Conservation (phyloP, 2,329 filamentous ascomycete species). For the Atkinsonella texensis region DNA sequence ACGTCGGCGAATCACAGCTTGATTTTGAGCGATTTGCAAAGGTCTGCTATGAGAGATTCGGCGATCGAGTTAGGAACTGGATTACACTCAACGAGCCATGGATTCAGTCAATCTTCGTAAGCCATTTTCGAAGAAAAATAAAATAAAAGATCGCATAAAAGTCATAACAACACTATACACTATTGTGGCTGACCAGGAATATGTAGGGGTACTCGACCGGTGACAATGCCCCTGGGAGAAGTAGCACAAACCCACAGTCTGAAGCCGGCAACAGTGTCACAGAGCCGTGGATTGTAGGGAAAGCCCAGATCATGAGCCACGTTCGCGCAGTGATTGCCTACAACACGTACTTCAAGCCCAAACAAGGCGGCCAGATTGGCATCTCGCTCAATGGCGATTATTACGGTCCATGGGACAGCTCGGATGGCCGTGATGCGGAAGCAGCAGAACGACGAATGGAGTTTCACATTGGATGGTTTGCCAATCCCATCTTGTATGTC, state of each 20-base stretch:
- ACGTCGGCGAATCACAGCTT: constrained; percentile 18
- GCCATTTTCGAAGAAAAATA: background rate
- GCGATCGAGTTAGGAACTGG: constrained; percentile 28
- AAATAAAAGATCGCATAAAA: background rate
- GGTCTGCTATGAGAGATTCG: constrained; percentile 26
- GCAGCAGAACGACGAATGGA: constrained; percentile 23
- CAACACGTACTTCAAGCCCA: constrained; percentile 18
- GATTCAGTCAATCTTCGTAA: constrained; percentile 24
- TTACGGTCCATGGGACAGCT: constrained; percentile 23
- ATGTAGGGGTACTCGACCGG: constrained; percentile 21
- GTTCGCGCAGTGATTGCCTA: constrained; percentile 21
- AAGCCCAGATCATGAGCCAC: constrained; percentile 24
- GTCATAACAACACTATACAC: no score
- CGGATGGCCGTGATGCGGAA: constrained; percentile 14
- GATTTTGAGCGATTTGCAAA: constrained; percentile 26
- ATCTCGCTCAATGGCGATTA: constrained; percentile 27
- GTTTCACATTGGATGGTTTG: constrained; percentile 28
- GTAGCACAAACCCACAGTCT: constrained; percentile 11
- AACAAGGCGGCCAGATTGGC: constrained; percentile 20
- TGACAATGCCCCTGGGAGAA: constrained; percentile 21
- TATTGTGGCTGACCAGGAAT: background rate
- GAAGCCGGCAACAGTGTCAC: constrained; percentile 19
- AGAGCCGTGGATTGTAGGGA: constrained; percentile 24
- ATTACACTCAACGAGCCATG: constrained; percentile 28
- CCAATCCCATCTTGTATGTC: constrained; percentile 24